These are phyloP conservation scores for Corymbia maculata DNA, from an alignment of 345 rosid genomes.

Conservation along the genomic window DNA sequence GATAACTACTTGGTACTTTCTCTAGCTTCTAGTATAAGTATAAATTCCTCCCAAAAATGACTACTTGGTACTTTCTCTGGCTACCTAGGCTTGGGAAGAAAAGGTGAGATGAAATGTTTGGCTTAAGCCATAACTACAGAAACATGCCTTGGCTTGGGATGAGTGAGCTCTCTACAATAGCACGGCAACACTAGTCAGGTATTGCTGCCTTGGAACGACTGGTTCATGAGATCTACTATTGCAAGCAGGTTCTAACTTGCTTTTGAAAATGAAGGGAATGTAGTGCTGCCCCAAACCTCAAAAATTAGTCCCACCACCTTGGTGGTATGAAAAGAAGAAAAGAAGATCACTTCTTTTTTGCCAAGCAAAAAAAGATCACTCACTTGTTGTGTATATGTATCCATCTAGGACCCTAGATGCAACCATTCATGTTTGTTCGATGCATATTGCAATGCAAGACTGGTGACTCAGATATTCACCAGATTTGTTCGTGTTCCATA, in stretches of 20 bases:
- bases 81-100: neutral
- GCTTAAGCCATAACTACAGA: neutral
- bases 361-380: neutral
- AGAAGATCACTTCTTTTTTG: too few species aligned
- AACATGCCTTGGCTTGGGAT: neutral
- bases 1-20: too few species aligned
- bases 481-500: neutral
- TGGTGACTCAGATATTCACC: too few species aligned
- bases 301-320: neutral
- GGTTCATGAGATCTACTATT: neutral
- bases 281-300: neutral
- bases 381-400: neutral
- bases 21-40: too few species aligned
- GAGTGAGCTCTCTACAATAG: neutral
- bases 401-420: neutral
- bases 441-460: neutral
- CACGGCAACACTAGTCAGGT: neutral
- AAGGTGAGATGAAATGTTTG: neutral
- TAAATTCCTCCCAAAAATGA: too few species aligned
- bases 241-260: neutral
- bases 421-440: neutral
- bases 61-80: neutral
- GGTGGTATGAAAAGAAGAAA: too few species aligned
- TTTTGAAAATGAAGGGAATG: neutral
- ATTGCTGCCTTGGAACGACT: neutral